Evolutionary conservation across 257 asterid species (phyloP).

Genomic region (Solanum raphanifolium): DNA sequence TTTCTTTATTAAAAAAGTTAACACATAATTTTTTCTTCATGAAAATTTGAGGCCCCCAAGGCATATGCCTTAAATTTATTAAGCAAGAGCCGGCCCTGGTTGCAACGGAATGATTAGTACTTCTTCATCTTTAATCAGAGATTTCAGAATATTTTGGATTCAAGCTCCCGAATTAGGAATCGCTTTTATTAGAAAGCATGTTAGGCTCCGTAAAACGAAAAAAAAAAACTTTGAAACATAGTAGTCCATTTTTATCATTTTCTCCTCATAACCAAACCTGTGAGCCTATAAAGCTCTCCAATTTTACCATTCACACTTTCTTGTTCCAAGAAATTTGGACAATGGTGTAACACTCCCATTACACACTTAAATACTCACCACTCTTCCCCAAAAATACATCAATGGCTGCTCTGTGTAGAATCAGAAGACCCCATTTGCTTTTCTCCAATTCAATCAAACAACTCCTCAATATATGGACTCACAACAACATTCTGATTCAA

Average conservation of each 20-base stretch:
- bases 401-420: neutral
- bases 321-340: neutral
- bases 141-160: accelerated
- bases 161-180: accelerated
- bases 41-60: too few species aligned
- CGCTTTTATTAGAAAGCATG: too few species aligned
- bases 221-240: neutral
- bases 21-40: too few species aligned
- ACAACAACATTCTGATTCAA: neutral
- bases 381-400: neutral
- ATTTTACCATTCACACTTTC: neutral
- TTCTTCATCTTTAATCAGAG: neutral
- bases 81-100: too few species aligned
- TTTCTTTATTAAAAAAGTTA: too few species aligned
- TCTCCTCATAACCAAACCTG: neutral
- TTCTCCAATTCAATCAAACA: neutral
- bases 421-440: neutral
- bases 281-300: neutral
- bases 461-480: neutral
- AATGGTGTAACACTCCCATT: neutral
- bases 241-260: neutral
- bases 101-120: accelerated
- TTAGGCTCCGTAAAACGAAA: too few species aligned
- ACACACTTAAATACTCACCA: neutral
- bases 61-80: too few species aligned